These are phyloP conservation scores for Sanghuangporus sanghuang DNA, from an alignment of 1,284 basidiomycete species.

Conservation along the genomic window DNA sequence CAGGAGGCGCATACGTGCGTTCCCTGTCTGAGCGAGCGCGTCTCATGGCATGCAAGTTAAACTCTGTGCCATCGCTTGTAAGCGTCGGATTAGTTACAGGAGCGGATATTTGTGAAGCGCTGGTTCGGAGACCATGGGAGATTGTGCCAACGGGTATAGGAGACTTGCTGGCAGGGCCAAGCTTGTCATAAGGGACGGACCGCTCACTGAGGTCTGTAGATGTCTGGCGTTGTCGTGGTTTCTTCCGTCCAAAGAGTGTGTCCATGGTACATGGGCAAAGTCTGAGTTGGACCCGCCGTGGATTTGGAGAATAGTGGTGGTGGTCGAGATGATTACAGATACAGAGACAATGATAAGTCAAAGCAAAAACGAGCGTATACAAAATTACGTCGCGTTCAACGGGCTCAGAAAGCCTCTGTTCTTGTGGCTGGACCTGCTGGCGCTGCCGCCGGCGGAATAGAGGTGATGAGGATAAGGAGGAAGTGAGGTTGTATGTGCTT, in stretches of 20 bases:
- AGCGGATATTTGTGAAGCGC: constrained; percentile 50
- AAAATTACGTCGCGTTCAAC: not conserved
- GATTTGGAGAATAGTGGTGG: not conserved
- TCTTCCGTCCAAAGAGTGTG: constrained; percentile 37
- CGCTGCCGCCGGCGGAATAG: not conserved
- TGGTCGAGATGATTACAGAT: constrained; percentile 9
- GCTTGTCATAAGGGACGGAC: constrained; percentile 69
- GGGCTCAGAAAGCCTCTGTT: not conserved
- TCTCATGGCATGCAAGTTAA: constrained; percentile 52
- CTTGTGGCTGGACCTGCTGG: not conserved
- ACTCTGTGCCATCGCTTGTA: constrained; percentile 60
- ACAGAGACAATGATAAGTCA: constrained; percentile 3
- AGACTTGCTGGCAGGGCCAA: constrained; percentile 51
- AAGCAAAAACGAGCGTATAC: not conserved
- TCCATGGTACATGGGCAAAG: constrained; percentile 24
- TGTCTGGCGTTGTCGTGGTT: constrained; percentile 40
- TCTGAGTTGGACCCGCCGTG: constrained; percentile 11
- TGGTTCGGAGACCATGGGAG: constrained; percentile 49
- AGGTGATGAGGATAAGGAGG: not conserved
- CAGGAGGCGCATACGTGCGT: constrained; percentile 37
- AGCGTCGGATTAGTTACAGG: constrained; percentile 76
- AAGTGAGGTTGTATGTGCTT: not conserved
- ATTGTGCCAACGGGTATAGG: constrained; percentile 53
- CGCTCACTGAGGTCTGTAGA: constrained; percentile 45
- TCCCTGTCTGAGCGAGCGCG: constrained; percentile 50